Conservation (phyloP, 148 eudicot genomes). For the Camellia lanceoleosa region DNA sequence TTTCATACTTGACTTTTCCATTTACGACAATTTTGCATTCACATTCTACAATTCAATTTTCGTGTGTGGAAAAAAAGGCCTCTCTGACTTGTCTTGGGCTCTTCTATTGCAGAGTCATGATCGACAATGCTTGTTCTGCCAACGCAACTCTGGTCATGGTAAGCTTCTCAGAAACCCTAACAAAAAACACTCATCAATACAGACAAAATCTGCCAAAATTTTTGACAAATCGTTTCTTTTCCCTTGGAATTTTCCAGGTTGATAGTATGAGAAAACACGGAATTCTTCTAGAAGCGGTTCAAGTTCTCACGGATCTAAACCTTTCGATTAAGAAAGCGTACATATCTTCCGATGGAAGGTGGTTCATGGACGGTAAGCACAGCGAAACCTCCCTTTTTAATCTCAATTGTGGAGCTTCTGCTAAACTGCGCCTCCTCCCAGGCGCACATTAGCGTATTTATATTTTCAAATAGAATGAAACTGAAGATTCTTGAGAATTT, state of each 20-base stretch:
- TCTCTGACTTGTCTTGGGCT: conserved; percentile 6
- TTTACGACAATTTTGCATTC: conserved; percentile 10
- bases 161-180: conserved; percentile 6
- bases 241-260: conserved; percentile 35
- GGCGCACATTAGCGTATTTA: neutral
- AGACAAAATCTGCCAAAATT: neutral
- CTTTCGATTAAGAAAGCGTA: conserved; percentile 78
- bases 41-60: conserved; percentile 18
- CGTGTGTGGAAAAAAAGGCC: neutral
- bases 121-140: conserved; percentile 80
- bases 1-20: conserved; percentile 15
- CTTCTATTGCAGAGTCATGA: conserved; percentile 56
- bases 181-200: neutral
- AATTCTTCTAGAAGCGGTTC: conserved; percentile 84
- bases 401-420: neutral
- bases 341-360: conserved; percentile 83
- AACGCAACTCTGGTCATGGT: conserved; percentile 79
- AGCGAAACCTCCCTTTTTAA: neutral
- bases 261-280: conserved; percentile 91
- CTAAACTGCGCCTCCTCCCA: neutral
- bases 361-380: conserved; percentile 93
- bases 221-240: neutral
- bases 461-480: neutral
- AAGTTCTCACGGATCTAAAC: conserved; percentile 83
- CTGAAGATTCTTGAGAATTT: neutral